phyloP scores from a whole-genome alignment of 768 basidiomycete genomes.

The Gloeostereum incarnatum region DNA sequence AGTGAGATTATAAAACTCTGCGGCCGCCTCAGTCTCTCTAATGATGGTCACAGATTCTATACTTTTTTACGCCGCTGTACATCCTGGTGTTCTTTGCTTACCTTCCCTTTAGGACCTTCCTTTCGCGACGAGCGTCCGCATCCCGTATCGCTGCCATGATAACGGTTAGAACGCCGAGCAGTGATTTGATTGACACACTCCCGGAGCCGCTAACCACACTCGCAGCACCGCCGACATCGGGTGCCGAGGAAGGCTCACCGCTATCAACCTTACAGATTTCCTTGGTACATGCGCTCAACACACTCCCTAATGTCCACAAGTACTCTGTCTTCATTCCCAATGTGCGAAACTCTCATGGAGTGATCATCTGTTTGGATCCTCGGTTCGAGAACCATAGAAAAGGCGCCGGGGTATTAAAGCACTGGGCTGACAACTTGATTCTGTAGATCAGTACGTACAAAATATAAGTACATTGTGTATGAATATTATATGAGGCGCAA shows the following conservation, averaged over 20 bases:
- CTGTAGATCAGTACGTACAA: too few species aligned
- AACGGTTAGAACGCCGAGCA: neutral
- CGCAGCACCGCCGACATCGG: neutral
- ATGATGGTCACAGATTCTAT: slow-evolving; percentile 8
- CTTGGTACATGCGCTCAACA: slow-evolving; percentile 16
- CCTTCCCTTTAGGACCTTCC: slow-evolving; percentile 13
- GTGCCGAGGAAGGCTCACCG: slow-evolving; percentile 5
- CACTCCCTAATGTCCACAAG: slow-evolving; percentile 15
- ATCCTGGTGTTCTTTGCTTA: slow-evolving; percentile 15
- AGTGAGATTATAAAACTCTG: slow-evolving; percentile 9
- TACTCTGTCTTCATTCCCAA: slow-evolving; percentile 16
- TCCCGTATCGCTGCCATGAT: slow-evolving; percentile 12
- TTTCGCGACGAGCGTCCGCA: slow-evolving; percentile 14
- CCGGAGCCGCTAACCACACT: neutral
- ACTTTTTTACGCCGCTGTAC: slow-evolving; percentile 17
- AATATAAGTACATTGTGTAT: too few species aligned
- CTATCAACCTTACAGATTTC: slow-evolving; percentile 12
- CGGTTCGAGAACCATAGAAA: slow-evolving; percentile 14
- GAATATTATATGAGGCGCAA: too few species aligned
- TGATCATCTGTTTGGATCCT: slow-evolving; percentile 17
- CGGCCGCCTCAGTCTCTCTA: neutral
- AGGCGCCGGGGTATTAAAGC: slow-evolving; percentile 17
- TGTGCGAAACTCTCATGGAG: slow-evolving; percentile 18
- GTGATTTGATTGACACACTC: slow-evolving; percentile 1
- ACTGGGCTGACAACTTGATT: slow-evolving; percentile 19